These are phyloP conservation scores for Trichosporon inkin DNA, from an alignment of 1,284 basidiomycete species.

Conservation along the genomic window DNA sequence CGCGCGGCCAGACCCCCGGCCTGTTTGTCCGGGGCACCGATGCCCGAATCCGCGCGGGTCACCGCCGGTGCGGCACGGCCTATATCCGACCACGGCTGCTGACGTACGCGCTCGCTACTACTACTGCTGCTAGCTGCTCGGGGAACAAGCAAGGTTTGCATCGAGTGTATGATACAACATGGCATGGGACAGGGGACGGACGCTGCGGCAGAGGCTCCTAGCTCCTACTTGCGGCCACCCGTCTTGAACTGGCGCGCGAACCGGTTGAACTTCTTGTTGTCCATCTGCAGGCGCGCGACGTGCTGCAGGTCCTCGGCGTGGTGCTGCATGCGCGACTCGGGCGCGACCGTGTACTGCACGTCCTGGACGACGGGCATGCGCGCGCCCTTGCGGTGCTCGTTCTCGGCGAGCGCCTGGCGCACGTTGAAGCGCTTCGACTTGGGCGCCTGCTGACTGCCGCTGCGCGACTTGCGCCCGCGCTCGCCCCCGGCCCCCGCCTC, in stretches of 20 bases:
- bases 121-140: no score
- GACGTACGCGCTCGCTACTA: no score
- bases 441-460: constrained; percentile 12
- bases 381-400: constrained; percentile 38
- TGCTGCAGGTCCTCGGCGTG: constrained; percentile 36
- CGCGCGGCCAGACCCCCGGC: background rate
- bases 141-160: background rate
- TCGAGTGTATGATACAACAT: background rate
- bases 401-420: constrained; percentile 35
- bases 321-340: constrained; percentile 35
- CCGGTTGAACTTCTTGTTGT: constrained; percentile 48
- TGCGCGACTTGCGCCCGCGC: constrained; percentile 9
- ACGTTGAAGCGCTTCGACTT: constrained; percentile 40
- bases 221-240: constrained; percentile 8
- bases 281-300: constrained; percentile 41
- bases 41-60: background rate
- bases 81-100: no score
- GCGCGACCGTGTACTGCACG: constrained; percentile 44
- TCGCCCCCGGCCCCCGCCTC: constrained; percentile 21
- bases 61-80: no score
- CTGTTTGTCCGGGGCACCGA: no score
- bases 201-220: no score
- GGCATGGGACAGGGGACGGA: background rate
- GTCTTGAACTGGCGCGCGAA: constrained; percentile 44
- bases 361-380: constrained; percentile 38